Evolutionary conservation across 1,284 basidiomycete species (phyloP), one percentile per base, ranked within the genome.

Genomic region (Sphagnurus paluster): DNA sequence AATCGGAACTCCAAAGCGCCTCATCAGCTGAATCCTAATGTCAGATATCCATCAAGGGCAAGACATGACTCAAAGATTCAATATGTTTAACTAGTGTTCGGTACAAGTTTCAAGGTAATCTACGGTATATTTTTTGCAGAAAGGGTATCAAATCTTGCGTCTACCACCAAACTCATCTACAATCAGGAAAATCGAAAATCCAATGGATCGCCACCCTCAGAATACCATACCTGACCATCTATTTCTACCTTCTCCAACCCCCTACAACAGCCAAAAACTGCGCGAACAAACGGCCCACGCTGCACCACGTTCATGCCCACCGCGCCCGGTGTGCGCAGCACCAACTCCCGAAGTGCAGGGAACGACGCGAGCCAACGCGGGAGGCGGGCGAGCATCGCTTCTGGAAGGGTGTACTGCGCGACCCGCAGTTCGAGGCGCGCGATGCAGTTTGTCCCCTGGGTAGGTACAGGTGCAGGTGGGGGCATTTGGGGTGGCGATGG

Each of bases 351-450:
- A 44, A 62, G 16, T 23, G 28, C 14, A 7, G 53, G 46, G 28
- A 60, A 60, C 21, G 45, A 29, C 33, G 33, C 41, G 2, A 63
- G 34, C 53, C 56, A 58, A 17, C 40, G 48, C 21, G 55, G 55
- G 11, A 59, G 54, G n/a, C 39, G 48, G 7, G 40, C n/a, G 11
- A 49, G 37, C 17, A 56, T 35, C 14, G 44, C 28, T 13, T 37
- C 41, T 3, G 58, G 48, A 8, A 59, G 43, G 23, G 45, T 26
- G 39, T 59, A 57, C 26, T 53, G 42, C 29, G 49, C 45, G n/a
- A 56, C 42, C 16, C 51, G 36, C 25, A 60, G 34, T 33, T 57
- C 50, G 23, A 58, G 16, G 29, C 49, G 49, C 25, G 53, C 49
- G 24, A 42, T 21, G 20, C 47, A 36, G 32, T 17, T 34, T 30